Evolutionary conservation across 2,329 filamentous ascomycete genomes (phyloP).

Genomic region (Gaeumannomyces tritici): DNA sequence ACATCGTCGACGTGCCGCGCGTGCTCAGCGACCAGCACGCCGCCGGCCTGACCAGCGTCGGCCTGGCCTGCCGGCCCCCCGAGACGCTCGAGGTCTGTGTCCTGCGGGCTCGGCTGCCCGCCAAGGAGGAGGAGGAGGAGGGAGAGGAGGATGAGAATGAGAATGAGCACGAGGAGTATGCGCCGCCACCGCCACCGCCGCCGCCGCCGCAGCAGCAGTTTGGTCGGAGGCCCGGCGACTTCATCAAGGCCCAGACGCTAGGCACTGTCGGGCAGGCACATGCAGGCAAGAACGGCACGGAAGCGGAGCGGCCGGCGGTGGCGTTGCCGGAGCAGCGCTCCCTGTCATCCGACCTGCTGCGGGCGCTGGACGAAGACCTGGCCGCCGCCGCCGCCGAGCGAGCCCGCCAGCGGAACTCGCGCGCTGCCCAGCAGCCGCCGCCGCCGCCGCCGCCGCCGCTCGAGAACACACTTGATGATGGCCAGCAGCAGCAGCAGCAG

Average conservation of each 20-base stretch:
- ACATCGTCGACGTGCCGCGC: constrained; percentile 32
- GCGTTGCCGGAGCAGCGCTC: background rate
- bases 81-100: constrained; percentile 1
- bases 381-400: background rate
- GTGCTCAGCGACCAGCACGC: constrained; percentile 27
- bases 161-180: too few relatives aligned
- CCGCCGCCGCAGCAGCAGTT: background rate
- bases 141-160: too few relatives aligned
- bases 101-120: too few relatives aligned
- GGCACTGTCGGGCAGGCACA: background rate
- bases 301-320: too few relatives aligned
- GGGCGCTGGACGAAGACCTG: background rate
- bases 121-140: too few relatives aligned
- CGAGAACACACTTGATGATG: background rate
- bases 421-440: background rate
- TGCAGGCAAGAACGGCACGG: too few relatives aligned
- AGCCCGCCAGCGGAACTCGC: too few relatives aligned
- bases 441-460: too few relatives aligned
- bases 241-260: background rate
- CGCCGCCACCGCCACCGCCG: too few relatives aligned
- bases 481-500: background rate
- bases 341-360: background rate
- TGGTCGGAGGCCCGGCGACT: background rate
- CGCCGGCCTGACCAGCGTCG: constrained; percentile 27
- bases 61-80: constrained; percentile 14